Evolutionary conservation across 257 asterid species (phyloP), one percentile per base, ranked within the genome.

Genomic region (Solanum etuberosum): DNA sequence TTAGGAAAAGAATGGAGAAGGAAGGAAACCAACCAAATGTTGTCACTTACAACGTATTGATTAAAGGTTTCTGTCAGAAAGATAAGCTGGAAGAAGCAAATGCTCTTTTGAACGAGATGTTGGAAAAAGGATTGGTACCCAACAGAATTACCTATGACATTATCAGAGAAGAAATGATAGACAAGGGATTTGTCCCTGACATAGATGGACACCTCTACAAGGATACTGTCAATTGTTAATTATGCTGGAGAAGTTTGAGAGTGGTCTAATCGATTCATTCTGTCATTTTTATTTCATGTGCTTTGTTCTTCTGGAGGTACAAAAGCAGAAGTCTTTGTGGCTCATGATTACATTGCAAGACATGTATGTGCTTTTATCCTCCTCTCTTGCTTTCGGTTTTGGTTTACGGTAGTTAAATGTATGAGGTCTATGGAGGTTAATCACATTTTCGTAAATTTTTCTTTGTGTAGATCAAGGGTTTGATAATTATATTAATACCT

Each of bases 61-160:
- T 97, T 85, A 94, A 90, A 88, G 98, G 97, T 31, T 93, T 92
- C 76, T 91, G 95, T 83, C 93, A 89, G 88, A 91, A 90, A 18
- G 92, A 92, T 51, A 94, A 92, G 87, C 86, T 94, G 88, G 96
- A 94, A 86, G 93, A 93, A 87, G 98, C 99, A 61, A 94, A 95
- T 51, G 34, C 71, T 25, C 87, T 89, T 90, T 94, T 97, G 76
- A 95, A 95, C 37, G 98, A 95, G 95, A 95, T 95, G 99, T 86
- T 95, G 94, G 99, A 94, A 93, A 97, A 92, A 87, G 99, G 99
- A 67, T 87, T 97, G 88, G 91, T 91, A 61, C 98, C 99, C 51
- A 95, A 94, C 83, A 89, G 92, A 73, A 88, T 89, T 31, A 94
- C 99, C 9, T 97, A 95, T 87, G 98, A 95, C 85, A 89, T 94